Conservation (phyloP, 176 grass and related monocot genomes). For the Thalia dealbata region DNA sequence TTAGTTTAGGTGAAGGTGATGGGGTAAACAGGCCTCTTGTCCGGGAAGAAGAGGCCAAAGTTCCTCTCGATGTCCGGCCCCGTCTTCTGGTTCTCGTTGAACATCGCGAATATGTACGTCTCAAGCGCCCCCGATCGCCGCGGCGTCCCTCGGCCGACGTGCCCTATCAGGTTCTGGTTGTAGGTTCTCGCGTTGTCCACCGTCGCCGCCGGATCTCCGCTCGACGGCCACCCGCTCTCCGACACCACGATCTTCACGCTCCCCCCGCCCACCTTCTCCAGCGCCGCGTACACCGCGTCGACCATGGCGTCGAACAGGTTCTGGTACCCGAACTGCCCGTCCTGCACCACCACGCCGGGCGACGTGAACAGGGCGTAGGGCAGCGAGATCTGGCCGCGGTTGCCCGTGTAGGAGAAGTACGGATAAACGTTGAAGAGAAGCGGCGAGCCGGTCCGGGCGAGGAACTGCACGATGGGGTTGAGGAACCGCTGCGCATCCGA, state of each 20-base stretch:
- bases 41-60: not conserved
- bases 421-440: slow-evolving; percentile 10
- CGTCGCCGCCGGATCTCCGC: not conserved
- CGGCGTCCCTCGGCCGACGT: not conserved
- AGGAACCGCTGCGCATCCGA: not conserved
- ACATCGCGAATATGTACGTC: not conserved
- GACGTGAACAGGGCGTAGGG: not conserved
- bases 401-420: not conserved
- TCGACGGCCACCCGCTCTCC: slow-evolving; percentile 6
- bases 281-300: not conserved
- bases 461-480: slow-evolving; percentile 8
- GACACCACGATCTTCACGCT: not conserved
- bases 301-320: slow-evolving; percentile 10
- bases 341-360: not conserved
- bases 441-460: not conserved
- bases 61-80: not conserved
- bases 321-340: not conserved
- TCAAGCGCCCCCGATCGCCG: not conserved
- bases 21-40: not conserved
- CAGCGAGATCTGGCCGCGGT: not conserved
- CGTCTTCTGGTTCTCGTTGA: not conserved
- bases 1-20: not conserved
- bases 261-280: slow-evolving; percentile 1
- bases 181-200: not conserved
- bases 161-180: not conserved